Evolutionary conservation across 2,329 filamentous ascomycete species (phyloP).

Genomic region (Cercospora nicotianae): DNA sequence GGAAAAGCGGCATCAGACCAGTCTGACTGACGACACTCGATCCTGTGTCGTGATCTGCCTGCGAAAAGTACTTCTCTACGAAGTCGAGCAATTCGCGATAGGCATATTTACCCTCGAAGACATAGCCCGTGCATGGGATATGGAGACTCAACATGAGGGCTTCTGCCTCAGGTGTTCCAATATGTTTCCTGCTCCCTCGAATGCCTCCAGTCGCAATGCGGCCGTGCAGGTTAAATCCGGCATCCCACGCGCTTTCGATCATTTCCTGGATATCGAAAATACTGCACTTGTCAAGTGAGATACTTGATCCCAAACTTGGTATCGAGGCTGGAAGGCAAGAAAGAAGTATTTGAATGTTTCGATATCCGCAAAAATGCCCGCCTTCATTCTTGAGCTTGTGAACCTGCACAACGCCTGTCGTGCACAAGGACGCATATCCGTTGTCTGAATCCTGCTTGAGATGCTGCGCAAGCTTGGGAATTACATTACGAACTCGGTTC

Average conservation of each 20-base stretch:
- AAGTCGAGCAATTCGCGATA: slow-evolving; percentile 59
- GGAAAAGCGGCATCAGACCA: slow-evolving; percentile 52
- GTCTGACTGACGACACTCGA: slow-evolving; percentile 24
- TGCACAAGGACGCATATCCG: slow-evolving; percentile 74
- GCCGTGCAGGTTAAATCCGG: slow-evolving; percentile 72
- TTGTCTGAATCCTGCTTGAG: slow-evolving; percentile 62
- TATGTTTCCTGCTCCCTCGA: slow-evolving; percentile 82
- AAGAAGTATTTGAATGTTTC: slow-evolving; percentile 86
- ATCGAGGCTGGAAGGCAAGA: slow-evolving; percentile 23
- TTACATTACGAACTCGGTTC: slow-evolving; percentile 43
- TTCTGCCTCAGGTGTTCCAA: slow-evolving; percentile 83
- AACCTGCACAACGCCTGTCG: slow-evolving; percentile 71
- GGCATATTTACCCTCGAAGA: slow-evolving; percentile 54
- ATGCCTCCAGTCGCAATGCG: slow-evolving; percentile 83
- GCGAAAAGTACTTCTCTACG: slow-evolving; percentile 72
- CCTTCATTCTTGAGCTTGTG: slow-evolving; percentile 78
- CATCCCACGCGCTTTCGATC: slow-evolving; percentile 87
- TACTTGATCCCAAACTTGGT: slow-evolving; percentile 30
- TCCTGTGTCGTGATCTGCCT: slow-evolving; percentile 59
- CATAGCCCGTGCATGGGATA: slow-evolving; percentile 57
- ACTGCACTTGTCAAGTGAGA: slow-evolving; percentile 44
- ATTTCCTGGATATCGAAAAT: slow-evolving; percentile 79
- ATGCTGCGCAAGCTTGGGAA: slow-evolving; percentile 47
- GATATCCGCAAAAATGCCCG: slow-evolving; percentile 81
- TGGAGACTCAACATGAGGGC: slow-evolving; percentile 70